Conservation (phyloP, 768 basidiomycete species). For the Mycena metata region DNA sequence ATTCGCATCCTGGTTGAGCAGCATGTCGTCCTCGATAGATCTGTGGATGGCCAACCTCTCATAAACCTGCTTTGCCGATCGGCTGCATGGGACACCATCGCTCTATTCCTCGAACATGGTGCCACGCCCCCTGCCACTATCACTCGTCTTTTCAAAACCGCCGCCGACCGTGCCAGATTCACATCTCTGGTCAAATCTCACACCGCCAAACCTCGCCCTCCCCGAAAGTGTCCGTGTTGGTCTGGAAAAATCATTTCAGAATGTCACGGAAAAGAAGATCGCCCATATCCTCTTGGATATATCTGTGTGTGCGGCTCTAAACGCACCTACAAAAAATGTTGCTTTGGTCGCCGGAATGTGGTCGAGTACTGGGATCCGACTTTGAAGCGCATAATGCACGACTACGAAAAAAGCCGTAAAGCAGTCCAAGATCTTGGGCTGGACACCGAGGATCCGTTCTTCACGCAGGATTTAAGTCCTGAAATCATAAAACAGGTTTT, state of each 20-base stretch:
- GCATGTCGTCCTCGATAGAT: slow-evolving; percentile 11
- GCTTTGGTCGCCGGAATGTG: slow-evolving; percentile 11
- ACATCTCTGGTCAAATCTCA: neutral
- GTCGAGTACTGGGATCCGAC: slow-evolving; percentile 21
- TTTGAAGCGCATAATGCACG: slow-evolving; percentile 12
- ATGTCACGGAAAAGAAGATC: slow-evolving; percentile 9
- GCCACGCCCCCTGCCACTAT: neutral
- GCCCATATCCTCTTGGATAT: slow-evolving; percentile 19
- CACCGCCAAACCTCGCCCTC: neutral
- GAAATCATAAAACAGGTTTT: neutral
- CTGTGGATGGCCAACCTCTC: slow-evolving; percentile 16
- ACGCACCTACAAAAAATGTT: slow-evolving; percentile 12
- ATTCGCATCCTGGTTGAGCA: slow-evolving; percentile 27
- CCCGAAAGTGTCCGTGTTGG: slow-evolving; percentile 24
- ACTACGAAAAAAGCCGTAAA: neutral
- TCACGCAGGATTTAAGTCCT: neutral
- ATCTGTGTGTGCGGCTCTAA: slow-evolving; percentile 22
- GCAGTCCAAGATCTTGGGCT: neutral
- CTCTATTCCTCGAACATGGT: slow-evolving; percentile 22
- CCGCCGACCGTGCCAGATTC: slow-evolving; percentile 6
- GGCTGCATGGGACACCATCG: slow-evolving; percentile 18
- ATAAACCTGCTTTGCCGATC: slow-evolving; percentile 12
- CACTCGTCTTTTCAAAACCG: neutral
- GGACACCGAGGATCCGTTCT: neutral
- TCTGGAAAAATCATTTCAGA: slow-evolving; percentile 12